Evolutionary conservation across 495 filamentous ascomycete species (phyloP), one percentile per base, ranked within the genome.

Genomic region (Hypoxylon crocopeplum): DNA sequence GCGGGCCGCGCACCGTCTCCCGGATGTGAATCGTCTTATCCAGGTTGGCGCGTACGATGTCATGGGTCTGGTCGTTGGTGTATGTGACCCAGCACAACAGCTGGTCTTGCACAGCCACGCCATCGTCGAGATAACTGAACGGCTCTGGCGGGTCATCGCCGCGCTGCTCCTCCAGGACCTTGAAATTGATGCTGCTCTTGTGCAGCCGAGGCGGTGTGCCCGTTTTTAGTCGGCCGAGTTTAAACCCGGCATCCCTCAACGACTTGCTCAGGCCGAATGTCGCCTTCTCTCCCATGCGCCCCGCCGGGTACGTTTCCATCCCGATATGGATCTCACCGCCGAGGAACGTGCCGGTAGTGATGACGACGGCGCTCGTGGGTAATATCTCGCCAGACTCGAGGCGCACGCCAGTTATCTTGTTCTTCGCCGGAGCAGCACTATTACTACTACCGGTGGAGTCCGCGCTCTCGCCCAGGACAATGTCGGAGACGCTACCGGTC

Each of bases 271-370:
- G 80, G 0, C 95, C 93, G 60, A 92, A 92, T 1, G 94, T 97
- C 0, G 94, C 92, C 24, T 90, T 90, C 75, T 98, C 94, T 5
- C 94, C 94, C 77, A 98, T 93, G 1, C 94, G 85, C 0, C 94
- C 94, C 0, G 94, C 88, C 0, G 95, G 95, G 59, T 80, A 94
- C 0, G 79, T 82, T 33, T 95, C 84, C 3, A 98, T 71, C 4
- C 94, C 94, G 53, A 98, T 93, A 67, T 98, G 94, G 50, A 98
- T 98, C 71, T 98, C 95, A 17, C 94, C 94, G 42, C 95, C 90
- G 6, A 98, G 75, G 66, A 98, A 98, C 0, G 94, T 98, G 0
- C 94, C 94, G 0, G 94, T 98, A 0, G 94, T 98, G 64, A 98
- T 97, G 33, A 98, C 82, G 16, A 97, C 93, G 37, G 88, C 85